Evolutionary conservation across 306 rosid genomes (phyloP).

Genomic region (Ziziphus jujuba): DNA sequence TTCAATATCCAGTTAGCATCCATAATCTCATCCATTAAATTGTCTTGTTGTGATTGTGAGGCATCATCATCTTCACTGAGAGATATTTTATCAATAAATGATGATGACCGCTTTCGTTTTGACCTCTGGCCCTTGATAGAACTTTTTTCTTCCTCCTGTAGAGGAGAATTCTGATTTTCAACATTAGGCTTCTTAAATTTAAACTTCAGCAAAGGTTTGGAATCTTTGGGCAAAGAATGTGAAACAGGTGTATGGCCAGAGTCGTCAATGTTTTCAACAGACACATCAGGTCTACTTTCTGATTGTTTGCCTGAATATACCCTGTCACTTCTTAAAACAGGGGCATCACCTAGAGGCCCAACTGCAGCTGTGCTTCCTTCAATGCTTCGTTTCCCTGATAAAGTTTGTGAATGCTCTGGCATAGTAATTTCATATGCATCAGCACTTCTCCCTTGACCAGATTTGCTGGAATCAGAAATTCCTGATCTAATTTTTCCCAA

Average conservation of each 20-base stretch:
- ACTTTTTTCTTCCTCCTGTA: constrained; percentile 72
- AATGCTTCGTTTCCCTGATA: constrained; percentile 38
- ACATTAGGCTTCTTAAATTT: constrained; percentile 74
- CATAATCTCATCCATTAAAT: constrained; percentile 76
- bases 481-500: constrained; percentile 68
- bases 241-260: constrained; percentile 42
- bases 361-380: constrained; percentile 43
- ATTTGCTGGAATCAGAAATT: constrained; percentile 41
- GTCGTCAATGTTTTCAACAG: constrained; percentile 45
- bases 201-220: constrained; percentile 71
- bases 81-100: constrained; percentile 56
- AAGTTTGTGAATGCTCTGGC: constrained; percentile 33
- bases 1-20: constrained; percentile 95
- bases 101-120: constrained; percentile 87
- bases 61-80: constrained; percentile 49
- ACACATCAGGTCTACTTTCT: constrained; percentile 50
- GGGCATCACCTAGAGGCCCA: constrained; percentile 30
- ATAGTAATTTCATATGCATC: constrained; percentile 47
- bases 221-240: constrained; percentile 67
- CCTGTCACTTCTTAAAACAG: constrained; percentile 46
- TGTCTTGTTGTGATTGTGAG: constrained; percentile 50
- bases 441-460: constrained; percentile 47
- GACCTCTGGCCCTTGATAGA: constrained; percentile 92
- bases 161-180: constrained; percentile 65
- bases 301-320: constrained; percentile 49